Conservation (phyloP, 805 yeast species). For the Candida golubevii region DNA sequence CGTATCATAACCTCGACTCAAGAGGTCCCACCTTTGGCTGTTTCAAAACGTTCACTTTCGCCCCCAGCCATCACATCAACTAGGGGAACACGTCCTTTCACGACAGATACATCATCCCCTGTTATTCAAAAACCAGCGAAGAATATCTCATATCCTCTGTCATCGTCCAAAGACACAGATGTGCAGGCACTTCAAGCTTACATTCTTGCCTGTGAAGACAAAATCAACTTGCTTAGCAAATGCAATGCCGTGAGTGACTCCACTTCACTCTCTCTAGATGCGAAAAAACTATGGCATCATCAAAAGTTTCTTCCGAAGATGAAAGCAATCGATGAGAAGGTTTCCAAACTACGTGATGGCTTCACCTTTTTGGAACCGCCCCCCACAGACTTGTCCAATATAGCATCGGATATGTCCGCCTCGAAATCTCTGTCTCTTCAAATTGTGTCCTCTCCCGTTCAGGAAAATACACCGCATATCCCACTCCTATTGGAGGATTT, state of each 20-base stretch:
- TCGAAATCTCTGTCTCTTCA: conserved; percentile 4
- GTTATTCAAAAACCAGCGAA: no score
- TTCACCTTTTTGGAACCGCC: conserved; percentile 16
- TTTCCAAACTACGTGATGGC: conserved; percentile 5
- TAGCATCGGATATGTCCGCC: conserved; percentile 6
- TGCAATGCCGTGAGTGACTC: conserved; percentile 32
- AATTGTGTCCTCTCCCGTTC: conserved; percentile 6
- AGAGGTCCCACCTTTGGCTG: neutral
- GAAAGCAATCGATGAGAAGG: conserved; percentile 15
- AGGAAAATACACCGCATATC: neutral
- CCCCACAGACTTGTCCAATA: conserved; percentile 11
- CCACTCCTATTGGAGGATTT: neutral
- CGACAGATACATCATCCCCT: no score
- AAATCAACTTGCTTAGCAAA: conserved; percentile 25
- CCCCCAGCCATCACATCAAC: no score
- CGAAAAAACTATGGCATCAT: conserved; percentile 26
- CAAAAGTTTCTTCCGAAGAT: conserved; percentile 25
- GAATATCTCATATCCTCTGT: no score
- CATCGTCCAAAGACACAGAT: conserved; percentile 4
- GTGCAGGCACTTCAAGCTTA: conserved; percentile 19
- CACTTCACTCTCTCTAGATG: conserved; percentile 35
- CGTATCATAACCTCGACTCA: conserved; percentile 7
- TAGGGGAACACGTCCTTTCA: no score
- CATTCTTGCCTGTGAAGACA: conserved; percentile 24
- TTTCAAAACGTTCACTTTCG: no score